Evolutionary conservation across 768 basidiomycete species (phyloP).

Genomic region (Goffeauzyma gilvescens): DNA sequence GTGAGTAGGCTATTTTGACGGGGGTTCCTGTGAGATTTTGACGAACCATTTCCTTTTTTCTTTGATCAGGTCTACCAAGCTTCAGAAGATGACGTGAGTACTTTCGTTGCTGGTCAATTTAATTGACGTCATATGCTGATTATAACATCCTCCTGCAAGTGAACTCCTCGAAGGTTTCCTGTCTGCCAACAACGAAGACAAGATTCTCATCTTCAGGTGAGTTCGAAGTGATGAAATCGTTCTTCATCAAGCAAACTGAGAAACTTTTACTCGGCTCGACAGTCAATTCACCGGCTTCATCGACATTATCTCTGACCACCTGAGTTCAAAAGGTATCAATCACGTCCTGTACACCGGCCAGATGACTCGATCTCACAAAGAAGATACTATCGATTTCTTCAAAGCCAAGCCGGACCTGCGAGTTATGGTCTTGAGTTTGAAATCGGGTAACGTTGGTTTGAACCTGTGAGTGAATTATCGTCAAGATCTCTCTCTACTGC

Average conservation of each 20-base stretch:
- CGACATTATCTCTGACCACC: conserved; percentile 44
- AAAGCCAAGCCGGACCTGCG: conserved; percentile 15
- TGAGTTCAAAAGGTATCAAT: conserved; percentile 35
- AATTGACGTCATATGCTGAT: neutral
- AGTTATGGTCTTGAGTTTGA: conserved; percentile 33
- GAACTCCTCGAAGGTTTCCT: conserved; percentile 37
- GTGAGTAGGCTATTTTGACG: conserved; percentile 15
- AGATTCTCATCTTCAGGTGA: conserved; percentile 52
- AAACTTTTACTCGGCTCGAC: too few species aligned
- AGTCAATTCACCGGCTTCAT: conserved; percentile 46
- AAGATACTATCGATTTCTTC: conserved; percentile 25
- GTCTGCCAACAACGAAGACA: conserved; percentile 34
- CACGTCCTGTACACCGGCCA: conserved; percentile 29
- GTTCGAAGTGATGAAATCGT: too few species aligned
- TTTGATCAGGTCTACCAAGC: conserved; percentile 43
- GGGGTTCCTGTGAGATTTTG: conserved; percentile 6
- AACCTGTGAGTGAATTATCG: conserved; percentile 19
- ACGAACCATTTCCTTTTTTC: conserved; percentile 44
- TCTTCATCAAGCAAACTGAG: too few species aligned
- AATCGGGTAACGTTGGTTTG: conserved; percentile 32
- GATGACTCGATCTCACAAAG: conserved; percentile 26
- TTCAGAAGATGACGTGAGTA: conserved; percentile 32
- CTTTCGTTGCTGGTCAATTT: neutral
- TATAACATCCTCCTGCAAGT: conserved; percentile 39
- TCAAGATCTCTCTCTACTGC: conserved; percentile 2